A percentile compares a stretch with the other conserved stretches of the same genome.
phyloP scores from a whole-genome alignment of 2,329 filamentous ascomycete species.

The Apiospora pterosperma region DNA sequence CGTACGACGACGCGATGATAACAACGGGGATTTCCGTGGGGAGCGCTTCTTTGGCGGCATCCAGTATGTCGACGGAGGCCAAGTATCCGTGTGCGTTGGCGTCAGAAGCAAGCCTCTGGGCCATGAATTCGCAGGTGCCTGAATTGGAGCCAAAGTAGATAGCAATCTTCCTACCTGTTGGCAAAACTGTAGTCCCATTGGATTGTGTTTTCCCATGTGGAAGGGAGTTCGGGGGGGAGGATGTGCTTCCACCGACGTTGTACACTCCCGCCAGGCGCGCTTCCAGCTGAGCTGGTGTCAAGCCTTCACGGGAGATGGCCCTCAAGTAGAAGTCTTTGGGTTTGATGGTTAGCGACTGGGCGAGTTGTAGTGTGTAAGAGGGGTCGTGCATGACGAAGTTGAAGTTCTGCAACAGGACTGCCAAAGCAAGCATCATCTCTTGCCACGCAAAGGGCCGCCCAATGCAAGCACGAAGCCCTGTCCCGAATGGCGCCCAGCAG shows the following conservation, averaged over 20 bases:
- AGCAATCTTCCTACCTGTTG: conserved; percentile 45
- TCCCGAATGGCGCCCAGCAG: conserved; percentile 51
- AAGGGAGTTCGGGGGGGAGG: neutral
- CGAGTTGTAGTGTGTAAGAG: conserved; percentile 38
- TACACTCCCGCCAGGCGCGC: conserved; percentile 35
- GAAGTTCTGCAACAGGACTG: conserved; percentile 68
- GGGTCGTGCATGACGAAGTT: conserved; percentile 62
- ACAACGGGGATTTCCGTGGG: conserved; percentile 59
- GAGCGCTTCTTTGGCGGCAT: conserved; percentile 58
- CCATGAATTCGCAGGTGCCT: conserved; percentile 70
- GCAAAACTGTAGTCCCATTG: conserved; percentile 1
- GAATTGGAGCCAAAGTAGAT: conserved; percentile 73
- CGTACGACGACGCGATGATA: conserved; percentile 67
- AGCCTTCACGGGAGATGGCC: conserved; percentile 42
- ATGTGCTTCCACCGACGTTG: neutral
- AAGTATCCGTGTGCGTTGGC: conserved; percentile 58
- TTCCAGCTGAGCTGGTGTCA: conserved; percentile 44
- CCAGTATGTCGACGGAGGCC: conserved; percentile 50
- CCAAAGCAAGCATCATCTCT: conserved; percentile 42
- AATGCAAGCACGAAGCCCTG: conserved; percentile 49
- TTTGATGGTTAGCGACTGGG: conserved; percentile 6
- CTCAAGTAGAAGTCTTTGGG: conserved; percentile 41
- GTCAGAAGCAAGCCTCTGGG: conserved; percentile 58
- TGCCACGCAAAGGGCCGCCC: conserved; percentile 53
- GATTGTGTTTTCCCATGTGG: conserved; percentile 1